A percentile compares a stretch with the other conserved stretches of the same genome.
Evolutionary conservation across 768 basidiomycete genomes (phyloP).

Genomic region (Kwoniella sp.): DNA sequence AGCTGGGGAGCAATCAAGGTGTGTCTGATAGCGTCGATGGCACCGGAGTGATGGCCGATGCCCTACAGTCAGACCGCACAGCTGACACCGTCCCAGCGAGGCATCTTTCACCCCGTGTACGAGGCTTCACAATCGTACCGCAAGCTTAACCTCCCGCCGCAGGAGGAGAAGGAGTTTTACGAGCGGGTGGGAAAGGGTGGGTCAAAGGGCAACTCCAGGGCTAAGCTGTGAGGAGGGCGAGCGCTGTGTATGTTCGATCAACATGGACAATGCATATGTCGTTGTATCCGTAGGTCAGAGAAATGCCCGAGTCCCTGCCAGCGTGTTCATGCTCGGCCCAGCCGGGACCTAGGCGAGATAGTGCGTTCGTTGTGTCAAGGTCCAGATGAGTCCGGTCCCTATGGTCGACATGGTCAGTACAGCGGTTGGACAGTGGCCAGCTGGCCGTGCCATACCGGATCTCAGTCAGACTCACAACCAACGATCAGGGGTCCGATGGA

Average conservation of each 20-base stretch:
- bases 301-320: neutral
- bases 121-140: slow-evolving; percentile 26
- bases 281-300: too few relatives aligned
- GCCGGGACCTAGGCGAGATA: slow-evolving; percentile 14
- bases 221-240: slow-evolving; percentile 8
- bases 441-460: too few relatives aligned
- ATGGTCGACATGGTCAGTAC: neutral
- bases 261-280: neutral
- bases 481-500: slow-evolving; percentile 74
- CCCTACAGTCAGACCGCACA: neutral
- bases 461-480: slow-evolving; percentile 79
- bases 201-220: slow-evolving; percentile 1
- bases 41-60: neutral
- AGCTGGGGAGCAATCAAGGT: slow-evolving; percentile 48
- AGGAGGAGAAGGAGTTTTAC: slow-evolving; percentile 32
- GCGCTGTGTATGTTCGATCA: neutral
- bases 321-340: too few relatives aligned
- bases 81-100: slow-evolving; percentile 10
- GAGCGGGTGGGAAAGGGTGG: slow-evolving; percentile 14
- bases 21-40: slow-evolving; percentile 1
- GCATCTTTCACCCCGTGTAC: slow-evolving; percentile 21
- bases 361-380: slow-evolving; percentile 15
- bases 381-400: slow-evolving; percentile 21
- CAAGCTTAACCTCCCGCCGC: slow-evolving; percentile 23
- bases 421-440: neutral